These are phyloP conservation scores for Colletotrichum kahawae DNA, from an alignment of 2,329 filamentous ascomycete species.

Conservation along the genomic window DNA sequence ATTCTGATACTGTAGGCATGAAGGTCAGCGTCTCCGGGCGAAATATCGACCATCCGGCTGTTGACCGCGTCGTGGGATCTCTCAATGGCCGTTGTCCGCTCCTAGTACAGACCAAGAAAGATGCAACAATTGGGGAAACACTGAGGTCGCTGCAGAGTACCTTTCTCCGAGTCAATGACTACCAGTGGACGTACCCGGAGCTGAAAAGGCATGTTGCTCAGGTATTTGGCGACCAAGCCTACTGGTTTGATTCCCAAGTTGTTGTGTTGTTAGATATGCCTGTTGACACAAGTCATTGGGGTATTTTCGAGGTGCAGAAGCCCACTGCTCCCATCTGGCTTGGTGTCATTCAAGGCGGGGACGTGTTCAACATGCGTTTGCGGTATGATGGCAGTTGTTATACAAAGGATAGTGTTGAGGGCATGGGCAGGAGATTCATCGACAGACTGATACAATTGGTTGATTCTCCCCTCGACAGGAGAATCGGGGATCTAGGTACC, in stretches of 20 bases:
- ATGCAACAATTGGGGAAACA: background rate
- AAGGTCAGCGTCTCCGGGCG: background rate
- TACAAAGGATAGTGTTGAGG: background rate
- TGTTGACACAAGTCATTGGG: background rate
- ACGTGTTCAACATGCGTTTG: background rate
- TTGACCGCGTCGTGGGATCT: background rate
- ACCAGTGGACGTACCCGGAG: background rate
- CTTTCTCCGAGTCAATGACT: background rate
- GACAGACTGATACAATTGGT: background rate
- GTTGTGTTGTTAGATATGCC: background rate
- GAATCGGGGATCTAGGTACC: background rate
- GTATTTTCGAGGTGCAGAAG: background rate
- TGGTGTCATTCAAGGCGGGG: background rate
- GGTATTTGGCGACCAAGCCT: background rate
- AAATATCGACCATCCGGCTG: background rate
- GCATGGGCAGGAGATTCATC: background rate
- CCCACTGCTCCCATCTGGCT: background rate
- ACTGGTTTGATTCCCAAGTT: background rate
- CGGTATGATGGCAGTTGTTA: background rate
- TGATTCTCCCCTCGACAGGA: background rate
- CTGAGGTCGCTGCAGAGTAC: background rate
- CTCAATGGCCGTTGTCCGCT: background rate
- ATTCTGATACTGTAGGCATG: background rate
- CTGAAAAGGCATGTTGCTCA: background rate
- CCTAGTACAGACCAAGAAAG: background rate